phyloP scores from a whole-genome alignment of 805 yeast species.

The Wickerhamomyces alni region DNA sequence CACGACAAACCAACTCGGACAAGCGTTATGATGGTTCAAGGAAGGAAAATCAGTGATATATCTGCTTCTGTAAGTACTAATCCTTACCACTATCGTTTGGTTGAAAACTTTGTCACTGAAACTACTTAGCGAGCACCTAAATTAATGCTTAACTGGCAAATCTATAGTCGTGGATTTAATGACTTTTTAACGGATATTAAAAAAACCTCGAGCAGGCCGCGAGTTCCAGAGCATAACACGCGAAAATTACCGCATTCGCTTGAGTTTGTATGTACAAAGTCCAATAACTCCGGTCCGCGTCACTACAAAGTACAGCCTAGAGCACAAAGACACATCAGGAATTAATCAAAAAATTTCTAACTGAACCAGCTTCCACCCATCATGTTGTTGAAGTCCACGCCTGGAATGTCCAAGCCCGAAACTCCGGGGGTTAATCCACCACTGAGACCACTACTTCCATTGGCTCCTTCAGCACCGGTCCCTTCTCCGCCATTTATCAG shows the following conservation, averaged over 20 bases:
- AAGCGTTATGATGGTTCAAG: too few relatives aligned
- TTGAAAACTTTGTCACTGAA: too few relatives aligned
- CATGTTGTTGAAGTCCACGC: constrained; percentile 13
- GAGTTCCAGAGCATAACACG: neutral
- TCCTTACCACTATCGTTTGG: too few relatives aligned
- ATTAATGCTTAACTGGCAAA: neutral
- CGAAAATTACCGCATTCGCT: too few relatives aligned
- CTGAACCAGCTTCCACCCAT: constrained; percentile 21
- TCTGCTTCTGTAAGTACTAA: too few relatives aligned
- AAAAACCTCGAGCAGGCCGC: neutral
- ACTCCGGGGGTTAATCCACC: neutral
- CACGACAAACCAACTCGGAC: too few relatives aligned
- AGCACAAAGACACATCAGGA: neutral
- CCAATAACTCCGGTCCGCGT: too few relatives aligned
- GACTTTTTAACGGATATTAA: neutral
- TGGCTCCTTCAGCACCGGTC: neutral
- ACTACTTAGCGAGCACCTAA: too few relatives aligned
- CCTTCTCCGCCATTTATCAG: neutral
- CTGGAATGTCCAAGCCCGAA: neutral
- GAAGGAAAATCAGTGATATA: too few relatives aligned
- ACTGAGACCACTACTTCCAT: constrained; percentile 1
- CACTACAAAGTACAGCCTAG: too few relatives aligned
- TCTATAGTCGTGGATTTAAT: neutral
- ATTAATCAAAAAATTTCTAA: neutral
- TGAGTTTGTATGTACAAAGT: too few relatives aligned